A percentile compares a stretch with the other conserved stretches of the same genome.
Conservation (phyloP, 2,329 filamentous ascomycete species). For the Aspergillus sp. region DNA sequence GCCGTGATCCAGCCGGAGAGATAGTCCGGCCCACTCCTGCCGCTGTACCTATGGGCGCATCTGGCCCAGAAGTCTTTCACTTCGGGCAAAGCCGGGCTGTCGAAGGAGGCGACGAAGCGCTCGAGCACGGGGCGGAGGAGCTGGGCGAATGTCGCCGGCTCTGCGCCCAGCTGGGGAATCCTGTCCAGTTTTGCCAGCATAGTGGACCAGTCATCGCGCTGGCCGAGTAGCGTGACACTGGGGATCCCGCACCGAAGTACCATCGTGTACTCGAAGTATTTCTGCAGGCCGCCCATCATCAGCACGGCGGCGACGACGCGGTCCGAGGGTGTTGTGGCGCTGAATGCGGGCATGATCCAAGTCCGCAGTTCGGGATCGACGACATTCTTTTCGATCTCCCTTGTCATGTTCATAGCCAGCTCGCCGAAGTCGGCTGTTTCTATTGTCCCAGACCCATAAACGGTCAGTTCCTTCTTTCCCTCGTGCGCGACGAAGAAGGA, state of each 20-base stretch:
- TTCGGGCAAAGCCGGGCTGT: neutral
- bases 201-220: constrained; percentile 36
- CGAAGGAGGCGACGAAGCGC: constrained; percentile 30
- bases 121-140: constrained; percentile 38
- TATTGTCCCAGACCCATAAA: too few species aligned
- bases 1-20: constrained; percentile 43
- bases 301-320: constrained; percentile 34
- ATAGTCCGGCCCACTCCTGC: constrained; percentile 22
- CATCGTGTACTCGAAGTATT: constrained; percentile 38
- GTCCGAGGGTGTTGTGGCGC: constrained; percentile 41
- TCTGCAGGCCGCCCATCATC: constrained; percentile 44
- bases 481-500: constrained; percentile 34
- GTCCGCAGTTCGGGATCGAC: constrained; percentile 30
- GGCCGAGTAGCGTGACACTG: constrained; percentile 42
- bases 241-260: constrained; percentile 39
- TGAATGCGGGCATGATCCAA: constrained; percentile 47
- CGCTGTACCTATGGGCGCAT: constrained; percentile 16
- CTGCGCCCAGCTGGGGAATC: constrained; percentile 35
- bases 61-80: constrained; percentile 7
- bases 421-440: constrained; percentile 11
- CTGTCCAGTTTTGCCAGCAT: constrained; percentile 36
- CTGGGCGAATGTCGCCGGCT: constrained; percentile 31
- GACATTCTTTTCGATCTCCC: constrained; percentile 33
- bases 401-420: constrained; percentile 28
- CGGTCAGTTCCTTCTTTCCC: constrained; percentile 34